Percentiles rank a stretch among this genome's conserved stretches.
Evolutionary conservation across 306 rosid species (phyloP).

Genomic region (Cucurbita ficifolia): DNA sequence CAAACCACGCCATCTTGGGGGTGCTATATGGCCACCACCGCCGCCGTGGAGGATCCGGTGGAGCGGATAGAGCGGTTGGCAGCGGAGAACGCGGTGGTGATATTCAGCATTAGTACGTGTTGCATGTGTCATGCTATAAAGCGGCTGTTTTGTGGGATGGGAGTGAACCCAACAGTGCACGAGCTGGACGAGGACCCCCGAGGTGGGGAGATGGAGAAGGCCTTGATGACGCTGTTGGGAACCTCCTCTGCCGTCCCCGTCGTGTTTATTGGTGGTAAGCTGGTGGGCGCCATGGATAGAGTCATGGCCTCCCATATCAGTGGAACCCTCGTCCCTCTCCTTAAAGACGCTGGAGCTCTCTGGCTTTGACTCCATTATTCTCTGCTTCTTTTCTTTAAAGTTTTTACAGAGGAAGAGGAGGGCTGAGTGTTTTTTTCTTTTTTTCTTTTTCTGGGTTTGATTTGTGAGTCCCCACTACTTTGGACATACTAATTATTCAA

Average conservation of each 20-base stretch:
- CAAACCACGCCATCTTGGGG: not conserved
- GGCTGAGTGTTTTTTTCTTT: not conserved
- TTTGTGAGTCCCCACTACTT: not conserved
- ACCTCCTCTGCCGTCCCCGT: not conserved
- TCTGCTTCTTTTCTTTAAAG: not conserved
- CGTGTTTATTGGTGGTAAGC: slow-evolving; percentile 7
- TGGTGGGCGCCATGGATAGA: slow-evolving; percentile 9
- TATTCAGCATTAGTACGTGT: slow-evolving; percentile 3
- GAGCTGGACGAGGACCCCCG: slow-evolving; percentile 5
- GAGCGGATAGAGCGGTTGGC: slow-evolving; percentile 3
- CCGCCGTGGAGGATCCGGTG: not conserved
- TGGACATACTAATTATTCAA: not conserved
- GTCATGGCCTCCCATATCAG: slow-evolving; percentile 8
- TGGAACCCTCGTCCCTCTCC: slow-evolving; percentile 8
- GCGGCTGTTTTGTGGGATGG: slow-evolving; percentile 6
- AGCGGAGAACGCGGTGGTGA: not conserved
- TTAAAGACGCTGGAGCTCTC: slow-evolving; percentile 5
- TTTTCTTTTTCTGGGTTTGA: not conserved
- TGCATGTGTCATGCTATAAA: slow-evolving; percentile 8
- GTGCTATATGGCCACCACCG: not conserved
- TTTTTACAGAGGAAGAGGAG: not conserved
- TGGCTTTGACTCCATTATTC: not conserved
- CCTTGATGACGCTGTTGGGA: slow-evolving; percentile 1
- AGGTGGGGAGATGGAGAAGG: slow-evolving; percentile 8
- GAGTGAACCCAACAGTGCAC: slow-evolving; percentile 7